Base-by-base conservation (phyloP, 2,329 filamentous ascomycete species). In the Botrytis byssoidea region DNA sequence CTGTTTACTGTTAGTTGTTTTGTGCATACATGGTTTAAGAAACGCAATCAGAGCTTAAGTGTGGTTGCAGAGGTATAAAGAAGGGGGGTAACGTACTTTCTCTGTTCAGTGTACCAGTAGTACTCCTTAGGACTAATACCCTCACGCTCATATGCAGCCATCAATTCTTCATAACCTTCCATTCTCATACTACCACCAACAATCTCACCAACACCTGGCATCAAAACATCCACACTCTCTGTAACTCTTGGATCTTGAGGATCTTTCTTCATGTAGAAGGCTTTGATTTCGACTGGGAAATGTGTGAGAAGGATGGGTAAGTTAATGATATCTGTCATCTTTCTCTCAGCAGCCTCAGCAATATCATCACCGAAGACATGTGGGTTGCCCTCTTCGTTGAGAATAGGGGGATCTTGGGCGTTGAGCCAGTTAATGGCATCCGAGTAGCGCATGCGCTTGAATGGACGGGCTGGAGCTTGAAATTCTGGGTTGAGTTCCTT, bases 241-340 rank as follows among this genome's bases (percentile, higher is more conserved):
- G 96, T 99, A 42, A 98, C 94, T 40, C 95, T 89, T 44, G 84
- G 85, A 81, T 99, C 96, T 44, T 88, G 84, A 61, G 87, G 86
- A 79, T 95, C 96, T 84, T 92, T 95, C 84, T 95, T 92, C 96
- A 99, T 99, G 88, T 99, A 99, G 83, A 99, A 99, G 1, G 96
- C 93, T 88, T 99, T 99, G 88, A 99, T 97, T 85, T 95, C 94
- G 74, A 91, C 91, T 32, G 96, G 96, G 89, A 99, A 99, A 85
- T 98, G 95, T 3, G 95, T 98, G 60, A 98, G 88, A 86, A 98
- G 93, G 83, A 99, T 97, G 75, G 96, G 96, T 72, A 90, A 86
- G 90, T 97, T 96, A 87, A 99, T 97, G 79, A 92, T 92, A 83
- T 99, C 96, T 1, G 95, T 98, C 96, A 99, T 99, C 82, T 88